A percentile compares a stretch with the other conserved stretches of the same genome.
These are phyloP conservation scores for Pascua sp. DNA, from an alignment of 1,284 basidiomycete species.

Conservation along the genomic window DNA sequence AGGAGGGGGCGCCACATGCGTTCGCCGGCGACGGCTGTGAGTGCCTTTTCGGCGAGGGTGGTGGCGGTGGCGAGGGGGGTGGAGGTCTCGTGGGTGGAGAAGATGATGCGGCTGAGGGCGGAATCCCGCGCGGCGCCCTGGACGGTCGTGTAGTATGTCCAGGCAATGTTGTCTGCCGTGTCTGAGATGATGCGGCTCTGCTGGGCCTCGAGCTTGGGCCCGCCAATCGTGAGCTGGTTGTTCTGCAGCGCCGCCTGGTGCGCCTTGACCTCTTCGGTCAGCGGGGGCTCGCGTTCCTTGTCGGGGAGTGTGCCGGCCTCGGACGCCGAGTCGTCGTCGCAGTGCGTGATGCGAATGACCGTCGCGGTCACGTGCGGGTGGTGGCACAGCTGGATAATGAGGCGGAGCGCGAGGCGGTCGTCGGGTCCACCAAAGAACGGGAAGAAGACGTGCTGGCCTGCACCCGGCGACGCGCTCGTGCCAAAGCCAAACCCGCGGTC, in stretches of 20 bases:
- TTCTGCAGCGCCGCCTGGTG: constrained; percentile 43
- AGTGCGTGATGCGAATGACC: constrained; percentile 58
- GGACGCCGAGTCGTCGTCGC: constrained; percentile 46
- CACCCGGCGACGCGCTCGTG: constrained; percentile 30
- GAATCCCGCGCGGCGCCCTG: constrained; percentile 6
- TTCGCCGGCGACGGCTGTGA: constrained; percentile 54
- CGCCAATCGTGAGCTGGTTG: constrained; percentile 43
- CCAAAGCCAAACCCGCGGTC: constrained; percentile 58
- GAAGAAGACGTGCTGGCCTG: constrained; percentile 67
- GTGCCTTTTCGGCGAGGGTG: constrained; percentile 54
- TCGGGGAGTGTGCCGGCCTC: constrained; percentile 41
- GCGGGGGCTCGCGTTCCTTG: constrained; percentile 20
- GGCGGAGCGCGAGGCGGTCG: constrained; percentile 74
- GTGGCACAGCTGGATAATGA: constrained; percentile 72
- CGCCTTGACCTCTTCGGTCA: constrained; percentile 30
- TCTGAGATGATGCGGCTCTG: constrained; percentile 42
- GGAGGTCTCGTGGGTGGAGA: constrained; percentile 32
- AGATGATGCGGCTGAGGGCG: constrained; percentile 31
- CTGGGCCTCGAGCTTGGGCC: constrained; percentile 25
- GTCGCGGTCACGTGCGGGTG: constrained; percentile 65
- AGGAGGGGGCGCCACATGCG: constrained; percentile 56
- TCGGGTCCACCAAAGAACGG: constrained; percentile 92
- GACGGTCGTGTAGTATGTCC: constrained; percentile 40
- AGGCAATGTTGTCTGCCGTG: constrained; percentile 51
- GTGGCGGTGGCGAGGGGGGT: constrained; percentile 53